These are phyloP conservation scores for Babesia bigemina DNA, from an alignment of 169 alveolate species.

Conservation along the genomic window DNA sequence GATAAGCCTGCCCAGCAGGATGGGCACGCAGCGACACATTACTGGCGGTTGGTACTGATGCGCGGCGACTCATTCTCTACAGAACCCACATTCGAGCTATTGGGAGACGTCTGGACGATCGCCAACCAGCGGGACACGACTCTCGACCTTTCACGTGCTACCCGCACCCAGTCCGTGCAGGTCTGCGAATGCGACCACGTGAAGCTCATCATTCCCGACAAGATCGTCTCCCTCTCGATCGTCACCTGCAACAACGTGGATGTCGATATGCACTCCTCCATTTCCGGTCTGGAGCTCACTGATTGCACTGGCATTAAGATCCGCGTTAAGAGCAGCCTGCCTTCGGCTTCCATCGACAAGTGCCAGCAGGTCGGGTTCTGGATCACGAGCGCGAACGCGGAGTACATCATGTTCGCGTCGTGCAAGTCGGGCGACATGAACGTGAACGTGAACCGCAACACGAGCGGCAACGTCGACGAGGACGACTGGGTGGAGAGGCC, in stretches of 20 bases:
- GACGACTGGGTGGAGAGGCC: constrained; percentile 70
- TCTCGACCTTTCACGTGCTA: constrained; percentile 36
- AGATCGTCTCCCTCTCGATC: constrained; percentile 54
- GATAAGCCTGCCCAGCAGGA: not conserved
- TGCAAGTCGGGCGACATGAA: constrained; percentile 73
- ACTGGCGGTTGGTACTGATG: constrained; percentile 3
- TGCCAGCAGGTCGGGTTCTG: constrained; percentile 64
- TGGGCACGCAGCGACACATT: not conserved
- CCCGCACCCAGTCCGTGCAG: constrained; percentile 47
- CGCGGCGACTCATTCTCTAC: not conserved
- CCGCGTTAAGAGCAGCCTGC: constrained; percentile 48
- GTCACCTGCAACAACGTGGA: constrained; percentile 46
- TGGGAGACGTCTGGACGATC: constrained; percentile 66
- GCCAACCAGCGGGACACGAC: constrained; percentile 42
- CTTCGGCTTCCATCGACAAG: constrained; percentile 67
- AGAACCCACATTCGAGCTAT: constrained; percentile 37
- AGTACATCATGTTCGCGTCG: constrained; percentile 59
- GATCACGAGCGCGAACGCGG: constrained; percentile 58
- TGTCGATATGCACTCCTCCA: constrained; percentile 48
- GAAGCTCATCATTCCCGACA: constrained; percentile 46
- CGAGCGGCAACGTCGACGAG: constrained; percentile 62
- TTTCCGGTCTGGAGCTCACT: constrained; percentile 68
- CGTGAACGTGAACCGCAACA: constrained; percentile 63
- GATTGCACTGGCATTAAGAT: constrained; percentile 57
- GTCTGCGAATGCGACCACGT: constrained; percentile 49